These are phyloP conservation scores for Rosa rugosa DNA, from an alignment of 306 rosid species.

Conservation along the genomic window DNA sequence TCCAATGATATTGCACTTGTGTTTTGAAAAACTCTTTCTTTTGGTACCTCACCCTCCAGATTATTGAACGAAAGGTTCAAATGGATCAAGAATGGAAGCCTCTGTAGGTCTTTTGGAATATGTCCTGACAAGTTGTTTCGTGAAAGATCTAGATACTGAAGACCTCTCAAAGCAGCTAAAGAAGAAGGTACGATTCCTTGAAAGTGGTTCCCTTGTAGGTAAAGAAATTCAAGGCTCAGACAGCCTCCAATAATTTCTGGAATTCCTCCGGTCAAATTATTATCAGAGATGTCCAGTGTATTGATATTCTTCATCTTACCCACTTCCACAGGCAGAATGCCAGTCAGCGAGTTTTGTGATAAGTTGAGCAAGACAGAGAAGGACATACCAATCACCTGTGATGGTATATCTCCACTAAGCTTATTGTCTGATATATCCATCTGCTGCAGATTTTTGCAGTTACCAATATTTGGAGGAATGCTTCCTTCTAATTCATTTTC, in stretches of 20 bases:
- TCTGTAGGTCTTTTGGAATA: constrained; percentile 33
- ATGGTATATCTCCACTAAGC: constrained; percentile 34
- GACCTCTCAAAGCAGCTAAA: constrained; percentile 31
- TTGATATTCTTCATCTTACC: constrained; percentile 13
- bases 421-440: constrained; percentile 12
- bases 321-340: constrained; percentile 22
- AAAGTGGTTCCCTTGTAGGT: constrained; percentile 30
- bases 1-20: neutral
- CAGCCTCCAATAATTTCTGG: constrained; percentile 36
- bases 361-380: constrained; percentile 22
- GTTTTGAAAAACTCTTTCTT: constrained; percentile 35
- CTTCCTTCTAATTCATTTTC: constrained; percentile 33
- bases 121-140: constrained; percentile 30
- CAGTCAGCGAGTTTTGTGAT: constrained; percentile 33
- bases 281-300: constrained; percentile 28
- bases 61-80: constrained; percentile 45
- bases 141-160: constrained; percentile 33
- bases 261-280: constrained; percentile 28
- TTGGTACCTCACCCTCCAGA: constrained; percentile 46
- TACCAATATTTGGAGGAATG: constrained; percentile 30
- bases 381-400: constrained; percentile 11
- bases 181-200: constrained; percentile 35
- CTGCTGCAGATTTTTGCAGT: constrained; percentile 6
- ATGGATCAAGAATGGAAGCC: neutral
- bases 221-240: constrained; percentile 24